A percentile compares a stretch with the other conserved stretches of the same genome.
Evolutionary conservation across 768 basidiomycete genomes (phyloP).

Genomic region (Boletus tylopilopsis): DNA sequence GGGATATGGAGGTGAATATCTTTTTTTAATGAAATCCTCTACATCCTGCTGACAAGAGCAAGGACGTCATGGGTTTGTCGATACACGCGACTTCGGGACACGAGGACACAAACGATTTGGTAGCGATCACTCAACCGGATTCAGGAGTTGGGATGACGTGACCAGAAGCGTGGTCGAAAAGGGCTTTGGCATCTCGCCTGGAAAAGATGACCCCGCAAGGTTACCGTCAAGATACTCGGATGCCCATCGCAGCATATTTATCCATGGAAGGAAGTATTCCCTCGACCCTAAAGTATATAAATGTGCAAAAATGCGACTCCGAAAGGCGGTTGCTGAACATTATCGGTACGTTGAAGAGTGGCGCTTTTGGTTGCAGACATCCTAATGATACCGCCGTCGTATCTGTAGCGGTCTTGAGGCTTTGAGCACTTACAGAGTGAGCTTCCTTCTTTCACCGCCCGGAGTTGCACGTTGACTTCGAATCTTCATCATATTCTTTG

Average conservation of each 20-base stretch:
- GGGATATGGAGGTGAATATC: neutral
- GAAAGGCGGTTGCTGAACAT: conserved; percentile 78
- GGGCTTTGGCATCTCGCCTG: neutral
- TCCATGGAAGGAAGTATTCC: neutral
- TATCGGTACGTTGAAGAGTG: conserved; percentile 52
- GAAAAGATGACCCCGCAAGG: too few relatives aligned
- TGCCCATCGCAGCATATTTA: neutral
- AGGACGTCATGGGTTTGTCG: neutral
- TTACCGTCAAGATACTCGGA: too few relatives aligned
- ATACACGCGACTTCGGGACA: neutral
- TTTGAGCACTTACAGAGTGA: conserved; percentile 84
- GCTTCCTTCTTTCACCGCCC: neutral
- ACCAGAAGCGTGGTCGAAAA: neutral
- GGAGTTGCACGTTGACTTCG: neutral
- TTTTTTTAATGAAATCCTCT: neutral
- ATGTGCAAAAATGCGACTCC: conserved; percentile 80
- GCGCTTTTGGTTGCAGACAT: neutral
- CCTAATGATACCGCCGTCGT: conserved; percentile 10
- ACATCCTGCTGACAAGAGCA: neutral
- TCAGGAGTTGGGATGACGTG: neutral
- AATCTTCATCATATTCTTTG: too few relatives aligned
- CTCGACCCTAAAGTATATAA: conserved; percentile 77
- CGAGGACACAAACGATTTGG: neutral
- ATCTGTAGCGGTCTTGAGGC: conserved; percentile 65
- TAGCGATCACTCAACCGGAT: too few relatives aligned